Conservation (phyloP, 1,284 basidiomycete species). For the Cryptococcus sp. region DNA sequence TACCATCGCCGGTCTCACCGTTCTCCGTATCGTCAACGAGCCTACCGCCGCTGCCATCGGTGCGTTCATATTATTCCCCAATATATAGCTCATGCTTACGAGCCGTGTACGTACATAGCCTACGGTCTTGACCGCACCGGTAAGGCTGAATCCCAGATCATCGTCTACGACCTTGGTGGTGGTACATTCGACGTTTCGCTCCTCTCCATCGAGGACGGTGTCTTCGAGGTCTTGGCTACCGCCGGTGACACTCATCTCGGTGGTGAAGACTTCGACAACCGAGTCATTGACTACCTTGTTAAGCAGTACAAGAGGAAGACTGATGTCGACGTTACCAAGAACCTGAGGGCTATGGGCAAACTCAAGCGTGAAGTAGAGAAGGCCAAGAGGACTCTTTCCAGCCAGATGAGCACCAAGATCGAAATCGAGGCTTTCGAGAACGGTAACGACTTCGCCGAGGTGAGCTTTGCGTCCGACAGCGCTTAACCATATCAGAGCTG, state of each 20-base stretch:
- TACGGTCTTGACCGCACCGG: constrained; percentile 96
- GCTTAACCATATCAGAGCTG: background rate
- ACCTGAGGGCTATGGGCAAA: constrained; percentile 91
- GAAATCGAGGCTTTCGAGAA: constrained; percentile 85
- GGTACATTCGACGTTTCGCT: constrained; percentile 99
- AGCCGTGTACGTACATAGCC: constrained; percentile 55
- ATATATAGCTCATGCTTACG: background rate
- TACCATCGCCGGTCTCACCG: constrained; percentile 90
- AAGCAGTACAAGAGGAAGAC: constrained; percentile 96
- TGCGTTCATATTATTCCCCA: constrained; percentile 19
- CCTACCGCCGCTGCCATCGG: constrained; percentile 87
- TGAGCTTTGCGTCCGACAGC: constrained; percentile 42
- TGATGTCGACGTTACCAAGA: constrained; percentile 79
- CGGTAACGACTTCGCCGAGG: constrained; percentile 94
- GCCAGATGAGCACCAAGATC: constrained; percentile 69
- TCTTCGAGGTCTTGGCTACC: constrained; percentile 96
- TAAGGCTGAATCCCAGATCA: constrained; percentile 88
- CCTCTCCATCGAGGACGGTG: constrained; percentile 92
- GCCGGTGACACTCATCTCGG: constrained; percentile 98
- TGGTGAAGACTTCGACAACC: constrained; percentile 99
- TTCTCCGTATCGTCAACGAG: constrained; percentile 98
- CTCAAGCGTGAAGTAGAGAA: constrained; percentile 98
- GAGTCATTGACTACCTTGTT: constrained; percentile 86
- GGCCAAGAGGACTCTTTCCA: constrained; percentile 94
- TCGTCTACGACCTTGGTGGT: constrained; percentile 97